Percentiles rank a stretch among this genome's conserved stretches.
Conservation (phyloP, 179 eudicot genomes). For the Pouteria campechiana region DNA sequence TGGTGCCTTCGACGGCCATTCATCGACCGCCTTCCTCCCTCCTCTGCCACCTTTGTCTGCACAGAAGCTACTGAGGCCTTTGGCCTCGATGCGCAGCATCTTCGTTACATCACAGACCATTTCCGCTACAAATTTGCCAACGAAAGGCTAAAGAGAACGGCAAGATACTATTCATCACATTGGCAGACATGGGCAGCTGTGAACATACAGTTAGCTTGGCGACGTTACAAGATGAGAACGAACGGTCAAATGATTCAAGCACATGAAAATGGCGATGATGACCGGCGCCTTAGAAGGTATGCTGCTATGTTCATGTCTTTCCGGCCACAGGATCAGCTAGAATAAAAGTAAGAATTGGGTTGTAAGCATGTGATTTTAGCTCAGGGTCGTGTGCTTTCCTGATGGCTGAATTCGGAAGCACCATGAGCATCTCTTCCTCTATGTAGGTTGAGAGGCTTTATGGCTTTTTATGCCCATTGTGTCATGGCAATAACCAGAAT, state of each 20-base stretch:
- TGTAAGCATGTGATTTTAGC: no score
- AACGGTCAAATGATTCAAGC: slow-evolving; percentile 17
- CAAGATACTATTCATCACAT: slow-evolving; percentile 71
- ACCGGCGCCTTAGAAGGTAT: slow-evolving; percentile 44
- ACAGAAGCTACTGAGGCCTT: slow-evolving; percentile 65
- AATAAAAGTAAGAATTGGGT: slow-evolving; percentile 29
- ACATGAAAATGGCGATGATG: slow-evolving; percentile 15
- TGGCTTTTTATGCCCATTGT: no score
- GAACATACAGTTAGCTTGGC: slow-evolving; percentile 77
- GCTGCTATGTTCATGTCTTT: slow-evolving; percentile 82
- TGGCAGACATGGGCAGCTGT: slow-evolving; percentile 99
- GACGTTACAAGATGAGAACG: slow-evolving; percentile 39
- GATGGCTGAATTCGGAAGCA: no score
- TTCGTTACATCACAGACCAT: slow-evolving; percentile 68
- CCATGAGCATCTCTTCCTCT: no score
- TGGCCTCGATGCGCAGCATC: slow-evolving; percentile 60
- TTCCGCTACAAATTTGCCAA: slow-evolving; percentile 81
- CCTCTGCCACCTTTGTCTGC: slow-evolving; percentile 77
- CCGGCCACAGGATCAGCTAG: slow-evolving; percentile 89
- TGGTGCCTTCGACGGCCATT: slow-evolving; percentile 77
- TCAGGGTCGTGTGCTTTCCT: no score
- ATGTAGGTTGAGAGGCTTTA: no score
- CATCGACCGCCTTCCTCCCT: slow-evolving; percentile 60
- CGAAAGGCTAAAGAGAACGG: slow-evolving; percentile 54
- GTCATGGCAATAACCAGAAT: no score